These are phyloP conservation scores for Lasiodiplodia citricola DNA, from an alignment of 2,329 filamentous ascomycete genomes.

Conservation along the genomic window DNA sequence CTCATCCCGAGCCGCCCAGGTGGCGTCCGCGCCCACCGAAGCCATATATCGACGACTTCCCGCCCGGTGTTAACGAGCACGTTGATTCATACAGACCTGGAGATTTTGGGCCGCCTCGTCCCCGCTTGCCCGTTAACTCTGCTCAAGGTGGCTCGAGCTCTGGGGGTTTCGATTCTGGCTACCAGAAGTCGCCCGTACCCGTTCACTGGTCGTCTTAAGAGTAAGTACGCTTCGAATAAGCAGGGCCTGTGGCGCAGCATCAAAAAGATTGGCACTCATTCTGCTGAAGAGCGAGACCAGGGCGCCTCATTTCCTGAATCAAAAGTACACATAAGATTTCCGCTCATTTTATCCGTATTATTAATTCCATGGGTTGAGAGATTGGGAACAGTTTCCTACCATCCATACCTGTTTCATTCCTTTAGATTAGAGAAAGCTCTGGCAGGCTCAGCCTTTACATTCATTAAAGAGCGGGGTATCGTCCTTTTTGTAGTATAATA, in stretches of 20 bases:
- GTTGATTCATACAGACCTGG: neutral
- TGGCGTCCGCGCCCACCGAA: neutral
- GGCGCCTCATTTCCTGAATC: neutral
- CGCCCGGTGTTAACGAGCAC: neutral
- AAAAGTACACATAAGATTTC: neutral
- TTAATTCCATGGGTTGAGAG: neutral
- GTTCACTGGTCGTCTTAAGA: neutral
- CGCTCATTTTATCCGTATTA: neutral
- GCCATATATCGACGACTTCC: neutral
- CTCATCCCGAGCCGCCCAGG: neutral
- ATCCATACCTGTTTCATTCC: neutral
- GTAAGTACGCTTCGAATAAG: neutral
- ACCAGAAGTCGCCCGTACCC: too few relatives aligned
- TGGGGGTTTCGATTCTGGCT: neutral
- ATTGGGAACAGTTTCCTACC: neutral
- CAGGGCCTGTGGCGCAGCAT: neutral
- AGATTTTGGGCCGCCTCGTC: neutral
- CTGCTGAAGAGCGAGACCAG: neutral
- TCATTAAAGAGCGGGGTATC: neutral
- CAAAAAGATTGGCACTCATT: neutral
- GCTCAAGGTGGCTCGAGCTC: neutral
- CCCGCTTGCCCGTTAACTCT: too few relatives aligned
- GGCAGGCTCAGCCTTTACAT: neutral
- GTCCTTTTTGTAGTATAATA: slow-evolving; percentile 7
- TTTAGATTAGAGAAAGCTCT: neutral